Percentiles rank a stretch among this genome's conserved stretches.
phyloP scores from a whole-genome alignment of 2,329 filamentous ascomycete species.

The Amauroascus niger region DNA sequence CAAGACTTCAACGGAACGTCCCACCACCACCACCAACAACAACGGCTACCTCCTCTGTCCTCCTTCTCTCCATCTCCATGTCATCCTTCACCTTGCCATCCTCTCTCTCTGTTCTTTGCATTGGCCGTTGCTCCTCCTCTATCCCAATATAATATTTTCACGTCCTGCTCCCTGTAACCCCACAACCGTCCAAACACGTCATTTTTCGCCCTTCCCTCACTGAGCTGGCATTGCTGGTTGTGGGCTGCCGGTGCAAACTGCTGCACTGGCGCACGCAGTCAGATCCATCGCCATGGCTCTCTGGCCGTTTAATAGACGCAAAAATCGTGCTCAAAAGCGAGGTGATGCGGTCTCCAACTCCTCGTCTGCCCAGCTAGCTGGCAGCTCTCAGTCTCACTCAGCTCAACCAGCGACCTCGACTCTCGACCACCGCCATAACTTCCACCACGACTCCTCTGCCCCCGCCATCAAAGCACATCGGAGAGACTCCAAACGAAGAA shows the following conservation, averaged over 20 bases:
- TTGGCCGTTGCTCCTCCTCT: background rate
- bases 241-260: constrained; percentile 23
- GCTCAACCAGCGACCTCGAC: constrained; percentile 21
- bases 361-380: constrained; percentile 22
- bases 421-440: constrained; percentile 29
- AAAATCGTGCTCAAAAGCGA: constrained; percentile 54
- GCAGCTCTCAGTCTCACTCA: too few relatives aligned
- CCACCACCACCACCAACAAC: background rate
- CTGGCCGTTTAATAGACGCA: constrained; percentile 73
- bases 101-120: background rate
- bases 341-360: constrained; percentile 40
- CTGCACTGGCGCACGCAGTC: constrained; percentile 19
- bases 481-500: constrained; percentile 27
- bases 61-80: background rate
- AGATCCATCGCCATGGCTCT: constrained; percentile 53
- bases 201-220: background rate
- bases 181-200: constrained; percentile 7
- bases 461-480: constrained; percentile 22
- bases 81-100: background rate
- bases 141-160: background rate
- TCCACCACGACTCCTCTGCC: constrained; percentile 13
- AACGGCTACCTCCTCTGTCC: background rate
- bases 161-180: background rate
- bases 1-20: background rate
- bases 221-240: constrained; percentile 9